phyloP scores from a whole-genome alignment of 805 yeast species.

The Kodamaea nitidulidarum region DNA sequence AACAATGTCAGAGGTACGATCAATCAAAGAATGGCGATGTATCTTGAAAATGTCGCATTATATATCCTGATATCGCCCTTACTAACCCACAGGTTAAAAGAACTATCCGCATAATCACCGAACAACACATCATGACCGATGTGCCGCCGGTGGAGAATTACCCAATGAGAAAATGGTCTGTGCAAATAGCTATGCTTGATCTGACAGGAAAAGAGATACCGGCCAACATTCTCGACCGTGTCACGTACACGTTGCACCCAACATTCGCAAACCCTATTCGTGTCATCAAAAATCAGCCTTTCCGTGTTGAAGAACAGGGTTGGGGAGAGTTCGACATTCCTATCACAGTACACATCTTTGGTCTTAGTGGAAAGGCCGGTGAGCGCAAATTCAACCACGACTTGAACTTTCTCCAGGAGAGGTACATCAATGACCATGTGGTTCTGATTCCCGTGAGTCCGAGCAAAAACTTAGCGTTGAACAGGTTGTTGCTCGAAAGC shows the following conservation, averaged over 20 bases:
- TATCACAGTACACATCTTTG: conserved; percentile 64
- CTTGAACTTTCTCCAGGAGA: conserved; percentile 75
- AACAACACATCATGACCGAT: conserved; percentile 76
- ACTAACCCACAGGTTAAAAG: conserved; percentile 55
- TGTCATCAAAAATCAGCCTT: conserved; percentile 76
- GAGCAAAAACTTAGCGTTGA: conserved; percentile 62
- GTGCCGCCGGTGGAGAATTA: conserved; percentile 83
- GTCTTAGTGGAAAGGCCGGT: conserved; percentile 71
- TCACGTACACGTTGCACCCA: conserved; percentile 90
- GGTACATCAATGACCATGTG: conserved; percentile 72
- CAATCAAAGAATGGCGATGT: conserved; percentile 2
- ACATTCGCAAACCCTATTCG: conserved; percentile 89
- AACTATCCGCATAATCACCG: conserved; percentile 82
- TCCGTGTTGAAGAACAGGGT: conserved; percentile 85
- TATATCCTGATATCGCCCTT: neutral
- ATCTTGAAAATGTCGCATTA: neutral
- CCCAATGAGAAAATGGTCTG: conserved; percentile 93
- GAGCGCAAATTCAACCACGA: conserved; percentile 86
- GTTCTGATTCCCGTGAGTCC: conserved; percentile 61
- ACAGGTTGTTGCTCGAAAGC: conserved; percentile 68
- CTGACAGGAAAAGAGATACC: conserved; percentile 79
- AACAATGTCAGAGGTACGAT: conserved; percentile 7
- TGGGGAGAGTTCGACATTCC: conserved; percentile 98
- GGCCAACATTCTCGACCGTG: conserved; percentile 85
- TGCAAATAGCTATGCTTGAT: conserved; percentile 70